phyloP scores from a whole-genome alignment of 2,329 filamentous ascomycete genomes.

The Cryphonectria naterciae region DNA sequence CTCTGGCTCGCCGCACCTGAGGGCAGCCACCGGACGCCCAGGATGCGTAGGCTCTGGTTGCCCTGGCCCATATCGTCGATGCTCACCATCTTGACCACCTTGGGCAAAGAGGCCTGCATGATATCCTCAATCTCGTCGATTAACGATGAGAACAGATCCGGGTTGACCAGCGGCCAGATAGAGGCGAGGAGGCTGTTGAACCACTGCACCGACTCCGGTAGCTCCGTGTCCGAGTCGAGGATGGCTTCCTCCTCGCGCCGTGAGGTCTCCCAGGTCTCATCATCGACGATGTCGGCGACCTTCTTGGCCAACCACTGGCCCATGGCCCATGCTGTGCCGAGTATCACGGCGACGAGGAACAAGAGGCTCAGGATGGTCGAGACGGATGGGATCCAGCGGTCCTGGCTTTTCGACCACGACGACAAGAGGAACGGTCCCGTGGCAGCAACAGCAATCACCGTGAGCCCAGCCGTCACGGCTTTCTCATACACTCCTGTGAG shows the following conservation, averaged over 20 bases:
- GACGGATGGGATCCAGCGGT: constrained; percentile 23
- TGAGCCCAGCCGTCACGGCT: constrained; percentile 44
- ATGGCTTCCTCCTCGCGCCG: constrained; percentile 54
- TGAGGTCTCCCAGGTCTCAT: constrained; percentile 71
- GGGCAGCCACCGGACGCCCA: constrained; percentile 74
- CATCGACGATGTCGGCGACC: constrained; percentile 66
- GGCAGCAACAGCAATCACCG: constrained; percentile 38
- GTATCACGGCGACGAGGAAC: constrained; percentile 41
- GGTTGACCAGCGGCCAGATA: constrained; percentile 76
- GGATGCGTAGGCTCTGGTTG: constrained; percentile 69
- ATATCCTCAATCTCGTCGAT: constrained; percentile 73
- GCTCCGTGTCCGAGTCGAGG: constrained; percentile 47
- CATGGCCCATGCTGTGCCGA: constrained; percentile 42
- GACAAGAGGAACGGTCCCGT: constrained; percentile 30
- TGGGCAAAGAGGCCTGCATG: constrained; percentile 76
- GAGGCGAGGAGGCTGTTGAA: constrained; percentile 70
- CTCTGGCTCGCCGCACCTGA: constrained; percentile 69
- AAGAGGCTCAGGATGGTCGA: constrained; percentile 36
- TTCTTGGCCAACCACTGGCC: constrained; percentile 65
- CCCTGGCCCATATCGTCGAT: constrained; percentile 78
- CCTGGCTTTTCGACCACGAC: constrained; percentile 20
- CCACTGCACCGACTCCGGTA: constrained; percentile 72
- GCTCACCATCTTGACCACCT: constrained; percentile 72
- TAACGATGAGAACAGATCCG: constrained; percentile 71
- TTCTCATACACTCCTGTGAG: constrained; percentile 39